Conservation (phyloP, 192 early-diverging fungal genomes). For the Backusella mclennaniae region DNA sequence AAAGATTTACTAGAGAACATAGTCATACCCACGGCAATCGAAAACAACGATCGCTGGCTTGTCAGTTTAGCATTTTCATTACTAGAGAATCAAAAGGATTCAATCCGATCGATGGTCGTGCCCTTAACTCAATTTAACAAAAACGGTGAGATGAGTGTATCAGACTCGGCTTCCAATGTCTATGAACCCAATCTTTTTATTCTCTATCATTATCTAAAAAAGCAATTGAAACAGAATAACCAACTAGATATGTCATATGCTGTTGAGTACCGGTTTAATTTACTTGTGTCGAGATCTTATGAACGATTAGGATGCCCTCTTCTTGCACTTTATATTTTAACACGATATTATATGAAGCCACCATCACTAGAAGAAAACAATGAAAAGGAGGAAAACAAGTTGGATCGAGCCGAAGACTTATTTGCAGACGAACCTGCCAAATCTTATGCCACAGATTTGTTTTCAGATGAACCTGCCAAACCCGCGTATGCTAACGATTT, state of each 20-base stretch:
- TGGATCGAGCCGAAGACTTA: conserved; percentile 19
- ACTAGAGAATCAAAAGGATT: conserved; percentile 54
- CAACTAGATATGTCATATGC: conserved; percentile 45
- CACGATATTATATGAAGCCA: conserved; percentile 33
- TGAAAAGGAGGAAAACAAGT: background rate
- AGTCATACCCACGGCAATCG: conserved; percentile 56
- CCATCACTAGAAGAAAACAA: conserved; percentile 13
- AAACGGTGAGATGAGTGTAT: background rate
- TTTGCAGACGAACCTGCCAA: conserved; percentile 23
- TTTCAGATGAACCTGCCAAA: conserved; percentile 23
- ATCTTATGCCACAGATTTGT: conserved; percentile 23
- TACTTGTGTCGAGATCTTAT: conserved; percentile 62
- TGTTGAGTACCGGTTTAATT: conserved; percentile 60
- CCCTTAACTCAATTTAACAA: conserved; percentile 2
- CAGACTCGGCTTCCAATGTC: conserved; percentile 24
- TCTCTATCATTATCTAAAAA: conserved; percentile 65
- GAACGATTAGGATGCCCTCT: conserved; percentile 78
- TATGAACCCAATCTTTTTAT: conserved; percentile 72
- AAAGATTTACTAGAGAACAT: conserved; percentile 45
- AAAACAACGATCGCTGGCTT: conserved; percentile 67
- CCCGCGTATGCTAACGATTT: conserved; percentile 9
- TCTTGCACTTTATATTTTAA: conserved; percentile 72
- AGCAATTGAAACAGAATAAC: conserved; percentile 44
- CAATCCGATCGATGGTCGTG: conserved; percentile 62
- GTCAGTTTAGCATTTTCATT: conserved; percentile 54